phyloP scores from a whole-genome alignment of 1,284 basidiomycete genomes.

The Trichosporon inkin region DNA sequence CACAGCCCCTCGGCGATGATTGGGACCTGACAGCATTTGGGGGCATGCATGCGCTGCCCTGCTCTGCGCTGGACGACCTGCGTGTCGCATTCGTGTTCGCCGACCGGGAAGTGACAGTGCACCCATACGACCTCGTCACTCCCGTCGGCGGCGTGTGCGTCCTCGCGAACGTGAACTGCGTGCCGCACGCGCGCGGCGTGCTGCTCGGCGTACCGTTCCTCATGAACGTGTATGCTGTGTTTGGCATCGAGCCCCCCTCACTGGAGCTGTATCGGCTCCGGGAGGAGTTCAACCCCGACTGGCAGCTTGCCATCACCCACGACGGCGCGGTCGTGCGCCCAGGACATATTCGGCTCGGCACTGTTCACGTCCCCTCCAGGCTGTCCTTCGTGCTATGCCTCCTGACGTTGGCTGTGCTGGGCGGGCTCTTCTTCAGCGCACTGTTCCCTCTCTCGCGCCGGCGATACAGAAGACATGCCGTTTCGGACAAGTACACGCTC shows the following conservation, averaged over 20 bases:
- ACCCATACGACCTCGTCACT: neutral
- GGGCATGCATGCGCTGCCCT: neutral
- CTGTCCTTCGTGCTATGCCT: neutral
- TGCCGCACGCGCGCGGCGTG: neutral
- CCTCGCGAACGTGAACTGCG: neutral
- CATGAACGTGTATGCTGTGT: constrained; percentile 74
- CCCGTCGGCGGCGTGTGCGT: neutral
- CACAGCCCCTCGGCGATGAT: neutral
- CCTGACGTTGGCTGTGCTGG: neutral
- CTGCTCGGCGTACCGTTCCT: constrained; percentile 71
- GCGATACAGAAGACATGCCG: neutral
- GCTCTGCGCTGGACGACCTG: neutral
- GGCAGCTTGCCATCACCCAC: neutral
- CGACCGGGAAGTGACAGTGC: neutral
- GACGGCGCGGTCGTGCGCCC: neutral
- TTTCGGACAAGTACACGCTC: neutral
- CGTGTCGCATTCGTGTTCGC: neutral
- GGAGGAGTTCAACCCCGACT: neutral
- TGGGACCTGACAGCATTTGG: neutral
- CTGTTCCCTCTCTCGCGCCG: neutral
- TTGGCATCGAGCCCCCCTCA: constrained; percentile 24
- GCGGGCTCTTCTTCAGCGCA: neutral
- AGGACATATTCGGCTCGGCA: neutral
- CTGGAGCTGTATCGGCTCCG: neutral
- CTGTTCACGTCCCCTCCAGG: neutral